A percentile compares a stretch with the other conserved stretches of the same genome.
Evolutionary conservation across 345 rosid genomes (phyloP).

Genomic region (Conringia planisiliqua): DNA sequence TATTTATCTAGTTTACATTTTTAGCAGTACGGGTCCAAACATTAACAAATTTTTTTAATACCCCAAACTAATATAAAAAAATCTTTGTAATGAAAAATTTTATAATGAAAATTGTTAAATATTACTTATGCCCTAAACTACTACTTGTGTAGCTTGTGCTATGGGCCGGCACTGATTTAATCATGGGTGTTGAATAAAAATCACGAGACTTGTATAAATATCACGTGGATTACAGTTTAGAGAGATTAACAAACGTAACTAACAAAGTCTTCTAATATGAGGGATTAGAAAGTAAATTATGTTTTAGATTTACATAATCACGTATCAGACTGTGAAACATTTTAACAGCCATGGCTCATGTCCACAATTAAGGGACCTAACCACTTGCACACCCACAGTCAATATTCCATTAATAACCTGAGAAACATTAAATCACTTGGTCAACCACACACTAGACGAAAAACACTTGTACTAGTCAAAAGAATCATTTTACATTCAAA

Average conservation of each 20-base stretch:
- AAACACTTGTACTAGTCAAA: not conserved
- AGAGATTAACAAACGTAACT: not conserved
- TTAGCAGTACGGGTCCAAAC: too few relatives aligned
- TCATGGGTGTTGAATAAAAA: slow-evolving; percentile 12
- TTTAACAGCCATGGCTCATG: not conserved
- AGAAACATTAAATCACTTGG: not conserved
- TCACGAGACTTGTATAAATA: slow-evolving; percentile 8
- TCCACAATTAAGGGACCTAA: not conserved
- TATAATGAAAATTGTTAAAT: too few relatives aligned
- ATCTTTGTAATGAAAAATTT: too few relatives aligned
- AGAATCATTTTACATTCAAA: not conserved
- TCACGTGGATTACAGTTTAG: slow-evolving; percentile 17
- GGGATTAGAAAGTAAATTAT: not conserved
- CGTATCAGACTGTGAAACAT: not conserved
- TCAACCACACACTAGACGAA: not conserved
- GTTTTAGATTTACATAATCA: not conserved
- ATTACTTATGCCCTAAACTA: too few relatives aligned
- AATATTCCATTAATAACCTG: not conserved
- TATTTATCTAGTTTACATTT: too few relatives aligned
- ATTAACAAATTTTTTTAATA: too few relatives aligned
- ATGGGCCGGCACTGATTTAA: too few relatives aligned
- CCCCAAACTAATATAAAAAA: too few relatives aligned
- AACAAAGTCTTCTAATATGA: not conserved
- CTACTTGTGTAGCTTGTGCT: too few relatives aligned
- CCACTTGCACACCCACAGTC: not conserved